A percentile compares a stretch with the other conserved stretches of the same genome.
Evolutionary conservation across 75 land plant species (phyloP).

Genomic region (Sequoiadendron giganteum): DNA sequence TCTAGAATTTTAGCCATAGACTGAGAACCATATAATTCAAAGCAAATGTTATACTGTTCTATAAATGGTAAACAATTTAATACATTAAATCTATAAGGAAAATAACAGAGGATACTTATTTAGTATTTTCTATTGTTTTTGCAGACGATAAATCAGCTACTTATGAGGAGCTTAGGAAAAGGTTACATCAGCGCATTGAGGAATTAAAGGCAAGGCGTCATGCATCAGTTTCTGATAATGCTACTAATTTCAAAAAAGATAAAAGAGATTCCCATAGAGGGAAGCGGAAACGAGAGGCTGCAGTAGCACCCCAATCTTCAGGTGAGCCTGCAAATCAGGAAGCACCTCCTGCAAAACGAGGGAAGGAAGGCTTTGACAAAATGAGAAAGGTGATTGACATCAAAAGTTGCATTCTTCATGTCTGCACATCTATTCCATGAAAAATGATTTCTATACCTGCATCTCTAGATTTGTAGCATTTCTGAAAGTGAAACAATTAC

Average conservation of each 20-base stretch:
- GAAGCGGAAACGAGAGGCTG: conserved; percentile 9
- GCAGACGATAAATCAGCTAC: conserved; percentile 46
- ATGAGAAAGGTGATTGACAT: conserved; percentile 4
- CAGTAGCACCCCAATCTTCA: not conserved
- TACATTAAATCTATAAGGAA: not conserved
- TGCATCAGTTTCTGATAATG: conserved; percentile 28
- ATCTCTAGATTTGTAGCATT: not conserved
- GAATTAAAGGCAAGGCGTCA: conserved; percentile 50
- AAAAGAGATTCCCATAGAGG: conserved; percentile 58
- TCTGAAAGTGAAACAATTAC: conserved; percentile 4
- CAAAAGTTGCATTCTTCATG: not conserved
- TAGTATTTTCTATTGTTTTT: not conserved
- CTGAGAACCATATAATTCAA: too few relatives aligned
- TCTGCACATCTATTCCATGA: not conserved
- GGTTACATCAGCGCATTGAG: conserved; percentile 57
- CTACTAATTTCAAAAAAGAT: conserved; percentile 33
- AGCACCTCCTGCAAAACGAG: conserved; percentile 9
- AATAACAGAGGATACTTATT: not conserved
- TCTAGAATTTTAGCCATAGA: too few relatives aligned
- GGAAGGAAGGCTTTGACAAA: not conserved
- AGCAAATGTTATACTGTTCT: not conserved
- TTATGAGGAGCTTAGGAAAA: conserved; percentile 75
- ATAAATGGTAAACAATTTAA: not conserved
- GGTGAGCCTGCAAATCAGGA: conserved; percentile 5
- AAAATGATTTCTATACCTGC: not conserved